A percentile compares a stretch with the other conserved stretches of the same genome.
Evolutionary conservation across 2,329 filamentous ascomycete genomes (phyloP).

Genomic region (Alternaria brassicae): DNA sequence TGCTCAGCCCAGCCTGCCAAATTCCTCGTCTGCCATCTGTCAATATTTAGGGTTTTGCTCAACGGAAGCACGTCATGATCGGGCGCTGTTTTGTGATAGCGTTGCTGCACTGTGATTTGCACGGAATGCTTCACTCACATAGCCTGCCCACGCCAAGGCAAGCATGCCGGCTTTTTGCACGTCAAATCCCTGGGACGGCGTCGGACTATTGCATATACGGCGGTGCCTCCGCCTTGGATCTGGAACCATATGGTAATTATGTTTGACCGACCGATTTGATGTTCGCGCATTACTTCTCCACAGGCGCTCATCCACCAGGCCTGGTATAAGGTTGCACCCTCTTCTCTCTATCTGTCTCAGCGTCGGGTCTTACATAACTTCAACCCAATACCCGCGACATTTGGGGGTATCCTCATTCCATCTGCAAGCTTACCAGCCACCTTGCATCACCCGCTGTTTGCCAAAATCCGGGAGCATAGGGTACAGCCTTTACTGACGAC

Average conservation of each 20-base stretch:
- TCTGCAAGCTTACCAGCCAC: not conserved
- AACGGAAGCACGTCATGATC: conserved; percentile 30
- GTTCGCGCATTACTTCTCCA: conserved; percentile 15
- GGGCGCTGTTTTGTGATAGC: conserved; percentile 21
- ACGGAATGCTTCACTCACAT: conserved; percentile 13
- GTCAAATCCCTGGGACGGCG: conserved; percentile 20
- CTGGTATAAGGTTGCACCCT: conserved; percentile 12
- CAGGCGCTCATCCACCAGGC: not conserved
- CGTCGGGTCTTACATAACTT: not conserved
- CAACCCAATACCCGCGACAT: not conserved
- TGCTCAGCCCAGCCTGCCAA: conserved; percentile 27
- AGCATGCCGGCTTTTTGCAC: conserved; percentile 21
- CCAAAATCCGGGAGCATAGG: not conserved
- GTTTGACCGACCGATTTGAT: conserved; percentile 14
- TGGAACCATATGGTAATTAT: conserved; percentile 26
- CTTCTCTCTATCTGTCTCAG: conserved; percentile 1
- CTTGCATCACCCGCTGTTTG: not conserved
- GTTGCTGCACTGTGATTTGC: conserved; percentile 29
- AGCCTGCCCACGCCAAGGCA: conserved; percentile 31
- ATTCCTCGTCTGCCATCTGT: conserved; percentile 28
- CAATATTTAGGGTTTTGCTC: conserved; percentile 20
- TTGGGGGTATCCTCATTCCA: not conserved
- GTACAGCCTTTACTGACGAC: not conserved
- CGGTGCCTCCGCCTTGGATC: conserved; percentile 24
- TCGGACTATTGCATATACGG: conserved; percentile 27